Conservation (phyloP, 306 rosid species). For the Medicago lupulina region DNA sequence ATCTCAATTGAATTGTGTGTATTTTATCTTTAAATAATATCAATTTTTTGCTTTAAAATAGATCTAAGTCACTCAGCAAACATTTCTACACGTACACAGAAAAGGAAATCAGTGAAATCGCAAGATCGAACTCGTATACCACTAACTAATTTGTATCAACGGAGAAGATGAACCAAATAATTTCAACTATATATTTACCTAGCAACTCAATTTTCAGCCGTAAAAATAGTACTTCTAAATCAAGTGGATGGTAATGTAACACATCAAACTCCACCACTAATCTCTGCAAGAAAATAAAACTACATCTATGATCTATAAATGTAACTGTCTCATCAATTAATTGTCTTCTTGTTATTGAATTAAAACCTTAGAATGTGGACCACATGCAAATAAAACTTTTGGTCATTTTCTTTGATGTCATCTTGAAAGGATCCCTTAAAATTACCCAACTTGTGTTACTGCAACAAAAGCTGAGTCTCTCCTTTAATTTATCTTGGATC, state of each 20-base stretch:
- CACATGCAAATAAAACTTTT: conserved; percentile 38
- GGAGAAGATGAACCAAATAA: no score
- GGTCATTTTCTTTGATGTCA: conserved; percentile 35
- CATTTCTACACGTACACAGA: no score
- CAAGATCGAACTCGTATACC: no score
- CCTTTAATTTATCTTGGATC: conserved; percentile 68
- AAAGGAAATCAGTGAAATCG: no score
- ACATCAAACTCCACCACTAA: background rate
- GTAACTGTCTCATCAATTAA: conserved; percentile 8
- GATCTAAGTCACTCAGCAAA: no score
- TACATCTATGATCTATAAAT: background rate
- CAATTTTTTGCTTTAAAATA: no score
- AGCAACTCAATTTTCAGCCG: background rate
- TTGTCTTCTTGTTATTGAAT: background rate
- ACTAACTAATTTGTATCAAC: no score
- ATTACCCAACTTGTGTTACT: conserved; percentile 11
- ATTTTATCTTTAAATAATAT: no score
- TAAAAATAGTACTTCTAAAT: background rate
- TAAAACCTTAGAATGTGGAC: conserved; percentile 38
- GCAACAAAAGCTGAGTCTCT: conserved; percentile 39
- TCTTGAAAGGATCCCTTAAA: background rate
- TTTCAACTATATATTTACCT: no score
- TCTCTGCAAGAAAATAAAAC: background rate
- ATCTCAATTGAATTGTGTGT: no score
- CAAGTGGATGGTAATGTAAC: background rate